A percentile compares a stretch with the other conserved stretches of the same genome.
phyloP scores from a whole-genome alignment of 2,329 filamentous ascomycete species.

The Lasiodiplodia sp. region DNA sequence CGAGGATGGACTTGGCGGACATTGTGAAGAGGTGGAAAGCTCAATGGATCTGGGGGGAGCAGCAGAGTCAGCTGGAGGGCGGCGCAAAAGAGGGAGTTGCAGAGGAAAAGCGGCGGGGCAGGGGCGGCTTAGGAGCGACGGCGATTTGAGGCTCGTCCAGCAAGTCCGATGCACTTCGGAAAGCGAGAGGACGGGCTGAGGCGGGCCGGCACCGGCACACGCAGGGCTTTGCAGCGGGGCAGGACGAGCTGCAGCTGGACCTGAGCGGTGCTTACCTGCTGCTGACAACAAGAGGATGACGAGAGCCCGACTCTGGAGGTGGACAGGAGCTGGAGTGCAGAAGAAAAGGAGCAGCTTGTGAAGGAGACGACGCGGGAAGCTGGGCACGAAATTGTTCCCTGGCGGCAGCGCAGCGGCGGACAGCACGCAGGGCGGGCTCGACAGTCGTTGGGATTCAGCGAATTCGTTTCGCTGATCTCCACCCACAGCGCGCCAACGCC shows the following conservation, averaged over 20 bases:
- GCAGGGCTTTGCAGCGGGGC: neutral
- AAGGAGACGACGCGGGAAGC: slow-evolving; percentile 2
- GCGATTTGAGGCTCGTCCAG: slow-evolving; percentile 13
- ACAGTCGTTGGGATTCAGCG: slow-evolving; percentile 1
- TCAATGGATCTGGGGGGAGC: slow-evolving; percentile 4
- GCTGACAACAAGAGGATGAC: slow-evolving; percentile 20
- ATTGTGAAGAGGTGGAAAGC: slow-evolving; percentile 59
- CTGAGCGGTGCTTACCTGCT: slow-evolving; percentile 11
- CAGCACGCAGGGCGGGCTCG: slow-evolving; percentile 5
- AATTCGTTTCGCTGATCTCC: slow-evolving; percentile 2
- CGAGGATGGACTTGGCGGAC: slow-evolving; percentile 96
- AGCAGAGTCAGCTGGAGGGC: slow-evolving; percentile 4
- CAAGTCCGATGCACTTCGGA: slow-evolving; percentile 21
- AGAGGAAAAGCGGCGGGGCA: neutral
- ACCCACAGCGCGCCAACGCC: neutral
- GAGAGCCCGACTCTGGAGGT: neutral
- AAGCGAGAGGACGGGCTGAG: neutral
- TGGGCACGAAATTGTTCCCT: slow-evolving; percentile 16
- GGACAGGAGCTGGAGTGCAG: neutral
- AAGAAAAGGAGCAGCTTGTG: slow-evolving; percentile 4
- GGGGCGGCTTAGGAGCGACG: slow-evolving; percentile 9
- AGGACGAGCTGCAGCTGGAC: slow-evolving; percentile 8
- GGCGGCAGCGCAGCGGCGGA: slow-evolving; percentile 13
- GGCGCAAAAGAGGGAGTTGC: slow-evolving; percentile 21
- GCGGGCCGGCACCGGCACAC: slow-evolving; percentile 21